phyloP scores from a whole-genome alignment of 192 early-diverging fungal genomes.

The Entomortierella parvispora region DNA sequence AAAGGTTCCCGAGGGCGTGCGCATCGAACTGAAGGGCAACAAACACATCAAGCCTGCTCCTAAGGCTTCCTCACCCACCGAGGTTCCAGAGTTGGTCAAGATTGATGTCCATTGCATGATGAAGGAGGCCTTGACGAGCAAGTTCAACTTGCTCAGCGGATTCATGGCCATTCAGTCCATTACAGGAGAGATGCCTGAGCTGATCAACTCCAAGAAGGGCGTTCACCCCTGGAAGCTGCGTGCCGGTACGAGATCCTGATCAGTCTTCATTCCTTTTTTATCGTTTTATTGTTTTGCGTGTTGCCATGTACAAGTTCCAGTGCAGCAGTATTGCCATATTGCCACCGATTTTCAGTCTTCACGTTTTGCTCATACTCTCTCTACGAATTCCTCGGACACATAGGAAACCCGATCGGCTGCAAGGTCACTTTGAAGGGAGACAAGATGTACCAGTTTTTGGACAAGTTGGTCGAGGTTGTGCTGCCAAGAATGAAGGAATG shows the following conservation, averaged over 20 bases:
- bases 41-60: conserved; percentile 63
- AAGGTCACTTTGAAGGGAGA: conserved; percentile 84
- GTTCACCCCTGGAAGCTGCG: conserved; percentile 91
- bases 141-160: conserved; percentile 88
- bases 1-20: conserved; percentile 47
- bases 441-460: conserved; percentile 93
- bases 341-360: not conserved
- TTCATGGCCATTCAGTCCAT: conserved; percentile 93
- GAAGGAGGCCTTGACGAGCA: conserved; percentile 87
- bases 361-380: not conserved
- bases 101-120: conserved; percentile 89
- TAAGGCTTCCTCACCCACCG: conserved; percentile 66
- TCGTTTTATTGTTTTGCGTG: not conserved
- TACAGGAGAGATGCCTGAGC: conserved; percentile 81
- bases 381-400: too few relatives aligned
- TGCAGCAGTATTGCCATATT: not conserved
- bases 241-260: conserved; percentile 56
- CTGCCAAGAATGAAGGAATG: conserved; percentile 95
- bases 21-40: conserved; percentile 53
- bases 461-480: conserved; percentile 93
- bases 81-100: conserved; percentile 74
- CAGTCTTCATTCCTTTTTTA: not conserved
- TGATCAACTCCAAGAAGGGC: conserved; percentile 81
- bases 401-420: conserved; percentile 88
- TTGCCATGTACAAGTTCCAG: not conserved